Percentiles rank a stretch among this genome's conserved stretches.
Evolutionary conservation across 73 alveolate species (phyloP).

Genomic region (Paramecium octaurelia): DNA sequence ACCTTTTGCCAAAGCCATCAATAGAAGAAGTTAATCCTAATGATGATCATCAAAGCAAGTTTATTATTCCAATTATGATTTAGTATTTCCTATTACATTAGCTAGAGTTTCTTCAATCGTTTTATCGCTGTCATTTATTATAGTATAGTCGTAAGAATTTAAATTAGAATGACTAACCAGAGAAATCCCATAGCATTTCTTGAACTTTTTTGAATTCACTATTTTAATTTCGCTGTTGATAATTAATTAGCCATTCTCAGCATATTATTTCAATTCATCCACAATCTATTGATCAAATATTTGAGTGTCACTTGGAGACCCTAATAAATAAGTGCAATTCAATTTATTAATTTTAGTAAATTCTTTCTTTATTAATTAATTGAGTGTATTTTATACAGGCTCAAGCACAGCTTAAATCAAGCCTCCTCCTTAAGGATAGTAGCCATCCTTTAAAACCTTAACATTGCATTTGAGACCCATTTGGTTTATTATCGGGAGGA

Average conservation of each 20-base stretch:
- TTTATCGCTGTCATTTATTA: background rate
- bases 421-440: background rate
- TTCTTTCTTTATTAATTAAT: background rate
- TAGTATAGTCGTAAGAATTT: background rate
- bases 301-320: background rate
- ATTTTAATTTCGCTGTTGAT: background rate
- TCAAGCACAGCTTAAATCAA: background rate
- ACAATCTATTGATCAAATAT: background rate
- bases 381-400: background rate
- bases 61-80: background rate
- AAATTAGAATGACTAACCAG: background rate
- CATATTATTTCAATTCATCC: background rate
- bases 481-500: background rate
- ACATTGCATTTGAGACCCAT: background rate
- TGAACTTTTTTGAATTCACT: background rate
- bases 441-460: background rate
- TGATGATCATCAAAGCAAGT: background rate
- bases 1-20: background rate
- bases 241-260: background rate
- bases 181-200: background rate
- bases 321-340: background rate
- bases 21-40: background rate
- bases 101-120: background rate
- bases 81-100: background rate
- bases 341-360: background rate